Evolutionary conservation across 257 asterid genomes (phyloP).

Genomic region (Apocynum venetum): DNA sequence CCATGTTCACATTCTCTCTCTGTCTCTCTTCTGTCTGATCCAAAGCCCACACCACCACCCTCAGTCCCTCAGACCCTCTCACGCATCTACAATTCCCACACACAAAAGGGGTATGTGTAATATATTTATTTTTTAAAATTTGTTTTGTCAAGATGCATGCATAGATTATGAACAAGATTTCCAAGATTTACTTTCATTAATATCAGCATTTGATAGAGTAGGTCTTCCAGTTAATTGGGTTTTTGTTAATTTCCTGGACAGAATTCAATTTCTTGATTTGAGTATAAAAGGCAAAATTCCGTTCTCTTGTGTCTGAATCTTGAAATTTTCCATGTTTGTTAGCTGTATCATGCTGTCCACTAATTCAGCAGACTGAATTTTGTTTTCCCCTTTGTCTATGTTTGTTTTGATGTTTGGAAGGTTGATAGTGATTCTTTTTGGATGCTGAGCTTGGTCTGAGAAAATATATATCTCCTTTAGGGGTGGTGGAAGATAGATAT

Average conservation of each 20-base stretch:
- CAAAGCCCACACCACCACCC: neutral
- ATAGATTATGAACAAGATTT: neutral
- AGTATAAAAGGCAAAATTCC: neutral
- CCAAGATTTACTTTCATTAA: neutral
- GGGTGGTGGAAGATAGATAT: constrained; percentile 16
- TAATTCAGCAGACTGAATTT: neutral
- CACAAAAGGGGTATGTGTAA: neutral
- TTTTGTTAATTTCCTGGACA: neutral
- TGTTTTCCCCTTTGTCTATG: neutral
- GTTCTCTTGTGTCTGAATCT: constrained; percentile 3
- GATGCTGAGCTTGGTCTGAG: constrained; percentile 22
- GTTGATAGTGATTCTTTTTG: constrained; percentile 1
- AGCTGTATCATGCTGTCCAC: constrained; percentile 1
- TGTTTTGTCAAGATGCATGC: neutral
- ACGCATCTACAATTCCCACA: neutral
- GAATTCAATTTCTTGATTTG: neutral
- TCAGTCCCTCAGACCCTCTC: neutral
- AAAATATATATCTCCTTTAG: neutral
- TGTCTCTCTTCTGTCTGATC: neutral
- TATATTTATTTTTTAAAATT: neutral
- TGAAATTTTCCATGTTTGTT: neutral
- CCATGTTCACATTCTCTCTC: neutral
- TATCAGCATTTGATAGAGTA: neutral
- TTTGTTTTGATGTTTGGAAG: neutral
- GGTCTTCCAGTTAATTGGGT: constrained; percentile 5